These are phyloP conservation scores for Erodium trifolium DNA, from an alignment of 441 rosid genomes.

Conservation along the genomic window DNA sequence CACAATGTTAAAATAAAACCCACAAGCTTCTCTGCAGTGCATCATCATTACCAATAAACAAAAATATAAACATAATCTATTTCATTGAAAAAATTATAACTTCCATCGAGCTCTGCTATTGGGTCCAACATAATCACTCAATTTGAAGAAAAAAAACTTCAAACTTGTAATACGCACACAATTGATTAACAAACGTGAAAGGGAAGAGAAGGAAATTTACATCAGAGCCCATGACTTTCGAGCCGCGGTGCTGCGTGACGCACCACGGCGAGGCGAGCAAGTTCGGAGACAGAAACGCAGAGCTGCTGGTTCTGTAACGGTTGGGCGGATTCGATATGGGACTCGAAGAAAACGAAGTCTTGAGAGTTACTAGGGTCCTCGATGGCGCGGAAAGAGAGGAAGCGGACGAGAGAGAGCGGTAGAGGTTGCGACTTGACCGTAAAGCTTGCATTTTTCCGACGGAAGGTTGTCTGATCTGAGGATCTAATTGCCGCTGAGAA, in stretches of 20 bases:
- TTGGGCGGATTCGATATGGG: neutral
- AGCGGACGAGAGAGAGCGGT: neutral
- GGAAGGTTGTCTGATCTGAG: neutral
- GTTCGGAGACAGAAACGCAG: neutral
- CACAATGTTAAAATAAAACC: neutral
- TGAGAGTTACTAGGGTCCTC: neutral
- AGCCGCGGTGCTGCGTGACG: neutral
- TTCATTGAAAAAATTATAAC: neutral
- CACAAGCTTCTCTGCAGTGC: no score
- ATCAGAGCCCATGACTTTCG: slow-evolving; percentile 2
- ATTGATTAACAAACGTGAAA: neutral
- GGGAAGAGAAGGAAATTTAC: neutral
- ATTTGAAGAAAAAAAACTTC: neutral
- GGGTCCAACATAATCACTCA: neutral
- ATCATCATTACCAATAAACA: neutral
- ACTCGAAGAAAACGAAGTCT: neutral
- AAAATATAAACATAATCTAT: neutral
- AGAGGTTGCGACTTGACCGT: neutral
- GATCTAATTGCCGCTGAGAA: neutral
- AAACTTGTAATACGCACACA: no score
- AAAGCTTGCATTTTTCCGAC: neutral
- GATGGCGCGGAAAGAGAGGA: neutral
- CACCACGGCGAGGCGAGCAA: neutral
- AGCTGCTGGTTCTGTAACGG: neutral
- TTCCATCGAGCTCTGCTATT: neutral